Percentiles rank a stretch among this genome's conserved stretches.
phyloP scores from a whole-genome alignment of 163 green algal genomes.

The Trebouxia gelatinosa region DNA sequence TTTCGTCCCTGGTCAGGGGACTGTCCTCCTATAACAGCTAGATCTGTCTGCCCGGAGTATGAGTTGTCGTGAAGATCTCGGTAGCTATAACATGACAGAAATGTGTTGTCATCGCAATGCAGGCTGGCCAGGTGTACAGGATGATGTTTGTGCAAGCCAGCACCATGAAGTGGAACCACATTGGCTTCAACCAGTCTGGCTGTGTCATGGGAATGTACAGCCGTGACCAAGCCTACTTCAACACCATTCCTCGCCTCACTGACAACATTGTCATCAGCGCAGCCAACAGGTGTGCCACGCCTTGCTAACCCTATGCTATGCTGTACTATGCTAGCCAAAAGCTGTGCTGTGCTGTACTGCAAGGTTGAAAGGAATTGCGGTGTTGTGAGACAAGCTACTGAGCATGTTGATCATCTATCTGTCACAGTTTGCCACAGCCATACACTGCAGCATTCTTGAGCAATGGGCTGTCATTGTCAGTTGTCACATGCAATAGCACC shows the following conservation, averaged over 20 bases:
- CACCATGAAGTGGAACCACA: conserved; percentile 37
- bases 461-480: too few species aligned
- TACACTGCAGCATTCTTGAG: too few species aligned
- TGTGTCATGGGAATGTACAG: conserved; percentile 32
- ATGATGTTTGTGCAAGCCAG: conserved; percentile 28
- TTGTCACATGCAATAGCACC: too few species aligned
- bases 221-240: conserved; percentile 30
- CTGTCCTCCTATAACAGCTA: background rate
- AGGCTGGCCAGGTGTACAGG: conserved; percentile 34
- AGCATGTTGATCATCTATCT: too few species aligned
- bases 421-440: too few species aligned
- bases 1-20: background rate
- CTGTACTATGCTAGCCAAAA: too few species aligned
- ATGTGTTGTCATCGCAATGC: background rate
- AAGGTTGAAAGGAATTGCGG: too few species aligned
- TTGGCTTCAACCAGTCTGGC: conserved; percentile 20
- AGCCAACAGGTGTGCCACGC: conserved; percentile 38
- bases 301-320: too few species aligned
- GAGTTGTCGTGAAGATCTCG: too few species aligned
- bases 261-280: conserved; percentile 28
- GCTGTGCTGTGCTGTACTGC: too few species aligned
- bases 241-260: conserved; percentile 19
- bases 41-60: too few species aligned
- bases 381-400: too few species aligned
- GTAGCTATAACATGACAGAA: background rate